Evolutionary conservation across 2,329 filamentous ascomycete genomes (phyloP), one percentile per base, ranked within the genome.

Genomic region (Aspergillus phoenicis): DNA sequence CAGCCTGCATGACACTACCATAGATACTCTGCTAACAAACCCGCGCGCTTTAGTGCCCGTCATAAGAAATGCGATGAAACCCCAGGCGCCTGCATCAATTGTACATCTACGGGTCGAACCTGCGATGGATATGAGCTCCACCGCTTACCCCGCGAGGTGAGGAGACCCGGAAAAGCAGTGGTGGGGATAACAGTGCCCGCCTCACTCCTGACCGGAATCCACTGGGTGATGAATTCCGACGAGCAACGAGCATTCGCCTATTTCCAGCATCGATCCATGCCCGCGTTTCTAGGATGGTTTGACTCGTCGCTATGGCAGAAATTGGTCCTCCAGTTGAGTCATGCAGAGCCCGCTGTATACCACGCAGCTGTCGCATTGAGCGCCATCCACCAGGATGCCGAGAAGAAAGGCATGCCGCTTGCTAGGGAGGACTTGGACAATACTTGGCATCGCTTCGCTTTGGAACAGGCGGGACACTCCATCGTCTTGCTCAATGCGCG

Each of bases 91-190:
- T 79, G 77, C 60, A 61, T 68, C 22, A 73, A 73, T 20, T 79
- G 77, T 60, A 61, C 64, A 5, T 72, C 65, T 5, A 77, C 76
- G 2, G 75, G 75, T 8, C 71, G 76, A 4, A 69, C 70, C 48
- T 79, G 77, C 59, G 77, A 78, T 57, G 75, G 77, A 20, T 79
- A 78, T 62, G 66, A 66, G 49, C 26, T 65, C 11, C 53, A 55
- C 47, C 61, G 58, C 24, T 58, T 64, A 11, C 62, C 62, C 47
- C 17, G 43, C 41, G 38, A 22, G 13, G 22, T 30, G 13, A 8
- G 26, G 11, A 45, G n/a, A 41, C 53, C 30, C 6, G 53, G 28
- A 15, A 45, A 30, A 17, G 28, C n/a, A 4, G 30, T 38, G 39
- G 13, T 17, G 3, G 8, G n/a, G 17, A 49, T 36, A 5, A 13